phyloP scores from a whole-genome alignment of 192 early-diverging fungal species.

The Podila verticillata region DNA sequence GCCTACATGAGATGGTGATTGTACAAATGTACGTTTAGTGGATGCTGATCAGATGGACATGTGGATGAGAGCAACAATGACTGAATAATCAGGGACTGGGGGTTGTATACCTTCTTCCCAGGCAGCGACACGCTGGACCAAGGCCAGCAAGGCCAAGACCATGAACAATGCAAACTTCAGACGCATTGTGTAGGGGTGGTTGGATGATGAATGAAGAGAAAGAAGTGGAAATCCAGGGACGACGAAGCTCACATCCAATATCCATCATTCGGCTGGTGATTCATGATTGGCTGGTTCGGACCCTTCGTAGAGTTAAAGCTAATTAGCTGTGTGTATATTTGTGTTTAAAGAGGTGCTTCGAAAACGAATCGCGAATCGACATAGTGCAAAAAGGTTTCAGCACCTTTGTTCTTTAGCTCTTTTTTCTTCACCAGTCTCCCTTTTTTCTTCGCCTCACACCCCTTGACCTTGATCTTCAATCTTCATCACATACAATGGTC shows the following conservation, averaged over 20 bases:
- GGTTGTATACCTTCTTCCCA: conserved; percentile 46
- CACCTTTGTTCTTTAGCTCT: not conserved
- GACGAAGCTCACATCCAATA: no score
- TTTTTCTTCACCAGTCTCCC: not conserved
- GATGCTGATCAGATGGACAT: conserved; percentile 7
- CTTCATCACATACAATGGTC: not conserved
- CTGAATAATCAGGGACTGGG: not conserved
- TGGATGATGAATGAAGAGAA: not conserved
- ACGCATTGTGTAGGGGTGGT: conserved; percentile 17
- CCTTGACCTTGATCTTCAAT: no score
- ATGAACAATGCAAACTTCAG: conserved; percentile 48
- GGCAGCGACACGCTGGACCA: conserved; percentile 33
- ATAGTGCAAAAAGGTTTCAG: not conserved
- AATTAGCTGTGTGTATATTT: not conserved
- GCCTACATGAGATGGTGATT: conserved; percentile 46
- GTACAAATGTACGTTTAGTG: not conserved
- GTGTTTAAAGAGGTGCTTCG: no score
- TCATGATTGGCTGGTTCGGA: not conserved
- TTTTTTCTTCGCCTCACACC: not conserved
- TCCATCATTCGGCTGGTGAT: not conserved
- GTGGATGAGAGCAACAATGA: not conserved
- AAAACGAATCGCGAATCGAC: not conserved
- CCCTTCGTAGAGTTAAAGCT: no score
- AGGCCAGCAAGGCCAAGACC: conserved; percentile 45
- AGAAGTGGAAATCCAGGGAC: not conserved